Evolutionary conservation across 176 grass and related monocot species (phyloP), one percentile per base, ranked within the genome.

Genomic region (Oryza meridionalis): DNA sequence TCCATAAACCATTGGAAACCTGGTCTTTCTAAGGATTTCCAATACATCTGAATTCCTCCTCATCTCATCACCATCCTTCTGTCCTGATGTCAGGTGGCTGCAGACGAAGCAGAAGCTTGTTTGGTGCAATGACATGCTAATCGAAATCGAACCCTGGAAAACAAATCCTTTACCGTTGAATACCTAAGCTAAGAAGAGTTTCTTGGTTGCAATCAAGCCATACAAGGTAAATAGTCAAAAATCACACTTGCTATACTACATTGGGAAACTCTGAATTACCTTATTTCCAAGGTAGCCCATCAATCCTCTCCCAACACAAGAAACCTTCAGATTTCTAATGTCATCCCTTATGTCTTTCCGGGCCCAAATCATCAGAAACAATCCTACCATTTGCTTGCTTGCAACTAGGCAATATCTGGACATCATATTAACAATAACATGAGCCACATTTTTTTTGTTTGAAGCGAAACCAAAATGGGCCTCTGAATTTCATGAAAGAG

Each of bases 31-130:
- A 25, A 98, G 83, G 27, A 98, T 98, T 81, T 98, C 96, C 62
- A 98, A 66, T 16, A 98, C 96, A 79, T 98, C 96, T 1, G 93
- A 92, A 71, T 98, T 98, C 44, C 96, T 83, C 27, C 96, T 83
- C 37, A 90, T 62, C 77, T 98, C 96, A 70, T 98, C 96, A 58
- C 96, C 96, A 49, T 98, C 96, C 84, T 98, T 98, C 89, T 98
- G 93, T 24, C 96, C 96, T 2, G 96, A 98, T 1, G 96, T 98
- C 91, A 98, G 94, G 81, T 98, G 96, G 81, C 96, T 94, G 93
- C 96, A 98, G 87, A 98, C 89, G 81, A 98, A 98, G 96, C 96
- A 98, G 93, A 98, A 94, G 91, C 96, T 98, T 85, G 96, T 98
- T 95, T 98, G 96, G 87, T 98, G 96, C 89, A 98, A 92, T 82